phyloP scores from a whole-genome alignment of 805 yeast species.

The Zygotorulaspora chibaensis region DNA sequence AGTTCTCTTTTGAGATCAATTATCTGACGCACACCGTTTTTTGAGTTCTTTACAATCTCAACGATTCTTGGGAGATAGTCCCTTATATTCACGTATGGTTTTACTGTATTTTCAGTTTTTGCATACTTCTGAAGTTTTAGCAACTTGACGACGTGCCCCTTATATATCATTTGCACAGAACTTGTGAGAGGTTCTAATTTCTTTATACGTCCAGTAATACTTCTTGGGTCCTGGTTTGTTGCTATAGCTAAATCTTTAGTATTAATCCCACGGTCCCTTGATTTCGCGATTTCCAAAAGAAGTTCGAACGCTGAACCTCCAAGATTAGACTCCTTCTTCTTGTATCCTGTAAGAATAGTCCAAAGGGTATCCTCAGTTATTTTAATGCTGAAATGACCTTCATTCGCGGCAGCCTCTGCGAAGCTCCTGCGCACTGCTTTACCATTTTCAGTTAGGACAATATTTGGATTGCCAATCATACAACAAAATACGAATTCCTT shows the following conservation, averaged over 20 bases:
- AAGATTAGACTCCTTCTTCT: slow-evolving; percentile 46
- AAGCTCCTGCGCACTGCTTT: slow-evolving; percentile 3
- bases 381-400: slow-evolving; percentile 6
- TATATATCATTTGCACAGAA: slow-evolving; percentile 37
- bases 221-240: slow-evolving; percentile 68
- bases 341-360: slow-evolving; percentile 52
- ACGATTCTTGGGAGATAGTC: slow-evolving; percentile 39
- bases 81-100: slow-evolving; percentile 26
- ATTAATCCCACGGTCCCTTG: slow-evolving; percentile 53
- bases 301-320: slow-evolving; percentile 55
- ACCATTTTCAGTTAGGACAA: slow-evolving; percentile 11
- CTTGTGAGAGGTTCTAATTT: slow-evolving; percentile 49
- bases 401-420: slow-evolving; percentile 5
- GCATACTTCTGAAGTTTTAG: slow-evolving; percentile 48
- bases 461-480: slow-evolving; percentile 18
- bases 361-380: slow-evolving; percentile 57
- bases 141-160: slow-evolving; percentile 51
- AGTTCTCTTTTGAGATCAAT: slow-evolving; percentile 59
- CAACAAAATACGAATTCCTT: slow-evolving; percentile 22
- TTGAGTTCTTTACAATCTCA: slow-evolving; percentile 50
- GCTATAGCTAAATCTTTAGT: slow-evolving; percentile 52
- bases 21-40: slow-evolving; percentile 55
- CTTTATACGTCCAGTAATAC: slow-evolving; percentile 59
- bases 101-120: slow-evolving; percentile 18
- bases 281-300: slow-evolving; percentile 55